phyloP scores from a whole-genome alignment of 768 basidiomycete species.

The Naganishia onofrii region DNA sequence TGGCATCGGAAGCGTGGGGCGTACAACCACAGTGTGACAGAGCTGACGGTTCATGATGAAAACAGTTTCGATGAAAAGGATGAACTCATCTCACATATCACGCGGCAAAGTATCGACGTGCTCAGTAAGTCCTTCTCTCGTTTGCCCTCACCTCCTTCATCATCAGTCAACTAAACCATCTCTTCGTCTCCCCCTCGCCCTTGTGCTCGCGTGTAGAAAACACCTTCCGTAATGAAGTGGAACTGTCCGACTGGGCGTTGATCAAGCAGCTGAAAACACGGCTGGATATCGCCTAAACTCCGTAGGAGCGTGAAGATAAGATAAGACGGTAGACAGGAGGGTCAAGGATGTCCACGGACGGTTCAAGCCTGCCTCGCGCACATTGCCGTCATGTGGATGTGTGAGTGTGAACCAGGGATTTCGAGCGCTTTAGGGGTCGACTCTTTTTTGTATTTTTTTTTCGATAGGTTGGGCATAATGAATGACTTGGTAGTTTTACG shows the following conservation, averaged over 20 bases:
- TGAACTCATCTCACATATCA: constrained; percentile 84
- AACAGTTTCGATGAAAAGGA: constrained; percentile 69
- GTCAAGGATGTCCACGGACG: no score
- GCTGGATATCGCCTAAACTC: constrained; percentile 37
- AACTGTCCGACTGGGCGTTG: constrained; percentile 86
- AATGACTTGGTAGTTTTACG: background rate
- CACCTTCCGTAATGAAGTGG: constrained; percentile 80
- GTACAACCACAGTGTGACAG: background rate
- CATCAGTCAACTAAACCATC: background rate
- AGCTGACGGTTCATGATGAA: background rate
- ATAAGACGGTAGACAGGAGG: no score
- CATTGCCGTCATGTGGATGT: no score
- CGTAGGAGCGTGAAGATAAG: no score
- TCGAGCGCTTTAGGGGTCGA: no score
- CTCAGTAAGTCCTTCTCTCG: constrained; percentile 64
- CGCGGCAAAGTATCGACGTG: constrained; percentile 89
- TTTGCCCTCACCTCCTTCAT: no score
- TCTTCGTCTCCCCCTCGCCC: background rate
- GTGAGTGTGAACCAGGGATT: no score
- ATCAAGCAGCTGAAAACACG: constrained; percentile 73
- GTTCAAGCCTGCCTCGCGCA: no score
- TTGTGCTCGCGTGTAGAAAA: constrained; percentile 56
- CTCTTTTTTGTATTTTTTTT: background rate
- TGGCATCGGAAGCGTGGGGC: no score
- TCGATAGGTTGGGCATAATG: background rate